These are phyloP conservation scores for Phytophthora boehmeriae DNA, from an alignment of 352 stramenopile genomes.

Conservation along the genomic window DNA sequence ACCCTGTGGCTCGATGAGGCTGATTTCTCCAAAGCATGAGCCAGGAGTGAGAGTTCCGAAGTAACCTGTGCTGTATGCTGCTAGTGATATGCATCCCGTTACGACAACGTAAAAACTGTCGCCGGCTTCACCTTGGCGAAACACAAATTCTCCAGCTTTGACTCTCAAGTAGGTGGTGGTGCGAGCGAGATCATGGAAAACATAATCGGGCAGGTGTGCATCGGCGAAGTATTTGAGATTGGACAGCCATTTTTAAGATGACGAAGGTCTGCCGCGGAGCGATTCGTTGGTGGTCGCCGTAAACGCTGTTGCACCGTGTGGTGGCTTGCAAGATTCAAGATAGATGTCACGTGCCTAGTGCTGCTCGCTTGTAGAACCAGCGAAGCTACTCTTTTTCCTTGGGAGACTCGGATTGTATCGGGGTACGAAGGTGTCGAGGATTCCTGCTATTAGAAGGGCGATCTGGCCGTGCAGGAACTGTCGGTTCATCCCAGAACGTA, in stretches of 20 bases:
- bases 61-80: constrained; percentile 69
- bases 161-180: constrained; percentile 50
- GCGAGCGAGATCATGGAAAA: constrained; percentile 60
- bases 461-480: background rate
- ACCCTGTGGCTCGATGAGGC: constrained; percentile 57
- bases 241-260: constrained; percentile 71
- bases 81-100: constrained; percentile 62
- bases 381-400: constrained; percentile 23
- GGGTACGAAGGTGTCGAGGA: constrained; percentile 1
- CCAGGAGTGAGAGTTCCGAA: constrained; percentile 73
- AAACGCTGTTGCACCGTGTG: constrained; percentile 46
- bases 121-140: constrained; percentile 70
- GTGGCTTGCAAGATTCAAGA: constrained; percentile 39
- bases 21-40: constrained; percentile 76
- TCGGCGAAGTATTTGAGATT: constrained; percentile 75
- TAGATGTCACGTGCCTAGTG: constrained; percentile 39
- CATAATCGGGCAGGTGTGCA: constrained; percentile 51
- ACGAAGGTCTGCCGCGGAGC: constrained; percentile 47
- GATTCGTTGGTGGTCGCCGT: constrained; percentile 38
- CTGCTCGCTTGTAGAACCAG: constrained; percentile 51
- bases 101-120: constrained; percentile 81
- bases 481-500: constrained; percentile 45
- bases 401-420: constrained; percentile 9
- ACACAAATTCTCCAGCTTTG: constrained; percentile 61
- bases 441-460: constrained; percentile 3